Conservation (phyloP, 2,329 filamentous ascomycete genomes). For the Ophiostoma quercus region DNA sequence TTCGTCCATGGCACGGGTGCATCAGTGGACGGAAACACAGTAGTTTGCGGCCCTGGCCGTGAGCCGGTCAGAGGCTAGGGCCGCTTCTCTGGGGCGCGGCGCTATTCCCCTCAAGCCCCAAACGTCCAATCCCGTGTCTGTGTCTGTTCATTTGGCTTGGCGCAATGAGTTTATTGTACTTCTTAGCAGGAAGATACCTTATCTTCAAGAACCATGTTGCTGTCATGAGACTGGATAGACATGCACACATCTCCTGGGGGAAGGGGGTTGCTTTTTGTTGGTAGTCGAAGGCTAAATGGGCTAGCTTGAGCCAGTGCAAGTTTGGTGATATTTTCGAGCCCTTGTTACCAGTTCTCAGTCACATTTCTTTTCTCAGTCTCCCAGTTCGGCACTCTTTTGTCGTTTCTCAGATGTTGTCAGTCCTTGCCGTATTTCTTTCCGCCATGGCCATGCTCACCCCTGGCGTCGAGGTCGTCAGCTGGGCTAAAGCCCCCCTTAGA, state of each 20-base stretch:
- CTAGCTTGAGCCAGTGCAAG: background rate
- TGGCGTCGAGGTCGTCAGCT: background rate
- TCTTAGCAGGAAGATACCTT: background rate
- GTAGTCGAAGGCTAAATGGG: background rate
- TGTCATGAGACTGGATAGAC: conserved; percentile 2
- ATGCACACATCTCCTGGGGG: conserved; percentile 5
- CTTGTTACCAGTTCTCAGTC: background rate
- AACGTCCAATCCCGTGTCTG: background rate
- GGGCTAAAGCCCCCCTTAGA: background rate
- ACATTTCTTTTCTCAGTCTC: background rate
- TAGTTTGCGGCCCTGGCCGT: conserved; percentile 22
- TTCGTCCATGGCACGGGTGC: conserved; percentile 18
- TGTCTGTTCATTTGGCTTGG: background rate
- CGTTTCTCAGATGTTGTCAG: background rate
- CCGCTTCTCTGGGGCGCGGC: conserved; percentile 9
- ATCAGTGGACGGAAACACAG: conserved; percentile 18
- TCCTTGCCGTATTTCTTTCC: background rate
- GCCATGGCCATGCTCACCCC: background rate
- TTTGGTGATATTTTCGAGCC: background rate
- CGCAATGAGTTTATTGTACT: background rate
- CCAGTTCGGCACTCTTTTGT: background rate
- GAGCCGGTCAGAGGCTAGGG: conserved; percentile 16
- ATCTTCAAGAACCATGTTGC: background rate
- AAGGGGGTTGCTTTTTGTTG: background rate
- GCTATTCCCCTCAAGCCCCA: background rate